These are phyloP conservation scores for Fusarium burgessii DNA, from an alignment of 2,329 filamentous ascomycete species.

Conservation along the genomic window DNA sequence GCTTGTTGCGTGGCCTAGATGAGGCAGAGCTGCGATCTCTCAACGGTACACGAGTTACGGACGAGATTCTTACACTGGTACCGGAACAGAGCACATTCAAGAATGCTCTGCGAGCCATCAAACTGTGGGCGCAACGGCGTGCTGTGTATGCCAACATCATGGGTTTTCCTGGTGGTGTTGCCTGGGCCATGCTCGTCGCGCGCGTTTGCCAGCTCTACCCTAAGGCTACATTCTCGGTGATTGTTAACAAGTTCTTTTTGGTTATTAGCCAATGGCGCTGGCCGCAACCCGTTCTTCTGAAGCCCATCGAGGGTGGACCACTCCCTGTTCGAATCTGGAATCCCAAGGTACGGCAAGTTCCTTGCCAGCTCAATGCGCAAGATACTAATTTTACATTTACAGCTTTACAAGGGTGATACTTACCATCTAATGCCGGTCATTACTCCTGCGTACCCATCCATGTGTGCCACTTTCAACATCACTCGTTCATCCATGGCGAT, in stretches of 20 bases:
- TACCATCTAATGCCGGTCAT: conserved; percentile 98
- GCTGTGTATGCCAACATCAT: conserved; percentile 97
- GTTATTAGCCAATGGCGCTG: conserved; percentile 93
- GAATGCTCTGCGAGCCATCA: conserved; percentile 89
- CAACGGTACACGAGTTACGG: conserved; percentile 94
- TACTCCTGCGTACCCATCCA: conserved; percentile 95
- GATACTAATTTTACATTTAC: conserved; percentile 8
- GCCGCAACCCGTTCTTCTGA: conserved; percentile 93
- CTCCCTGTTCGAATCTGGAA: conserved; percentile 93
- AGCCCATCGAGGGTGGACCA: conserved; percentile 84
- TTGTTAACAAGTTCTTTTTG: conserved; percentile 94
- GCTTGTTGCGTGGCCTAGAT: conserved; percentile 85
- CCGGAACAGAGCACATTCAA: conserved; percentile 92
- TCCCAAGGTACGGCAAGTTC: conserved; percentile 72
- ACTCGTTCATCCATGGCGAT: conserved; percentile 86
- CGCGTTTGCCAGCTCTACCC: conserved; percentile 97
- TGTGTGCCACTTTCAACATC: conserved; percentile 97
- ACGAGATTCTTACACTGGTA: conserved; percentile 89
- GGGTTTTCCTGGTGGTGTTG: conserved; percentile 95
- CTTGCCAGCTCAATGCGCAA: neutral
- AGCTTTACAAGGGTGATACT: conserved; percentile 83
- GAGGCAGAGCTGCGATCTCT: conserved; percentile 89
- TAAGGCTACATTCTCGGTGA: conserved; percentile 86
- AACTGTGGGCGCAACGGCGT: conserved; percentile 93
- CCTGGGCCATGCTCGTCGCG: conserved; percentile 98